Base-by-base conservation (phyloP, 352 stramenopile species). In the Nothophytophthora sp. region DNA sequence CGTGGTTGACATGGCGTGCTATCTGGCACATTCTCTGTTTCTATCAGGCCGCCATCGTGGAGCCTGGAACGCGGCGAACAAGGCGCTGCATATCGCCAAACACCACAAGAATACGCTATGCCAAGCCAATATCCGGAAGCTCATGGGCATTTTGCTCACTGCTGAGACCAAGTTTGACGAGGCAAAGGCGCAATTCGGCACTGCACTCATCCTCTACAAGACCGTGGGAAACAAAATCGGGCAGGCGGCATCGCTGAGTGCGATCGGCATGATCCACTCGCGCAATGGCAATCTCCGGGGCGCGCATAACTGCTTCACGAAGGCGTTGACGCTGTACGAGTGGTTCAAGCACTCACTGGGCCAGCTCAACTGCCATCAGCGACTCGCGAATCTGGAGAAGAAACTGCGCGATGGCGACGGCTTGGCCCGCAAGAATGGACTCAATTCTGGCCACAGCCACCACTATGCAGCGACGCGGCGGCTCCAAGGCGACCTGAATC, bases 101-200 rank as follows among this genome's bases (percentile, higher is more conserved):
- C 60, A 80, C 22, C 70, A 92, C 59, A 87, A 83, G 27, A 70
- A 89, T 43, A 81, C 65, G 2, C 54, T 86, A 11, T 78, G 60
- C 10, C 75, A 92, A 60, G 81, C 79, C 15, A 90, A 87, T 43
- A 86, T 75, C 24, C 67, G 77, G 20, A 92, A 92, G 41, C 66
- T 92, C 30, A 89, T 90, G 79, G 81, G 79, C 1, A 73, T 90
- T 50, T 27, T 92, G 25, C 59, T 92, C 16, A 91, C 76, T n/a
- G 88, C 72, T 0, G 81, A 92, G 59, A 89, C 75, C 9, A 92
- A 92, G 50, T 86, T 90, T 50, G 79, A 92, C 25, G 79, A 92
- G 49, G 81, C 81, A 5, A 92, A 92, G 41, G 76, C 75, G 3
- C 81, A 92, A 57, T 90, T 92, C 34, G 79, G 77, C 13, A 76